Evolutionary conservation across 73 alveolate species (phyloP), one percentile per base, ranked within the genome.

Genomic region (Breviolum minutum): DNA sequence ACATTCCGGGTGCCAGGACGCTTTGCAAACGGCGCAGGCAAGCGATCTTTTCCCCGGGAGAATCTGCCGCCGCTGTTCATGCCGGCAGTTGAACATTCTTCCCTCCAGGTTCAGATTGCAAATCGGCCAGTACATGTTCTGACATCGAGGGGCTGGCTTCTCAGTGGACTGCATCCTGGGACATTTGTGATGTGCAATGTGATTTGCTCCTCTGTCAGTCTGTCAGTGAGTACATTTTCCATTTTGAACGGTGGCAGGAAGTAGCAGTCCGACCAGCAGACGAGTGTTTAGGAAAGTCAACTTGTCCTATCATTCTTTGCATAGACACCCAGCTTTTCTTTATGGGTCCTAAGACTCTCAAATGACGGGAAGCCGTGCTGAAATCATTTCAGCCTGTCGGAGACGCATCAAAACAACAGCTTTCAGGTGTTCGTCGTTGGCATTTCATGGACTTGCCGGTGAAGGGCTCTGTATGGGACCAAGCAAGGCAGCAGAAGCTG

Each of bases 351-450:
- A 40, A 40, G 54, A 40, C 54, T 40, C 54, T 40, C 54, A 40
- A 40, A 40, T 40, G 54, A 40, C 0, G 54, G 54, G 54, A 40
- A 40, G 3, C 54, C 54, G 54, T 40, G 0, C 54, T 40, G 54
- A 40, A 40, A 40, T 40, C 54, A 40, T 40, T 40, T 40, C n/a
- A n/a, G n/a, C n/a, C n/a, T n/a, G n/a, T n/a, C n/a, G n/a, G 54
- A 40, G 54, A 40, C 54, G 54, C 54, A 40, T 2, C 3, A 40
- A 40, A 40, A 40, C 54, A 40, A 40, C 54, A 40, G 54, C 54
- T 24, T 73, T 30, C 64, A 87, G 95, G 95, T 22, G 95, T 87
- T 64, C 95, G 95, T 19, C 77, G 95, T 17, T 87, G 95, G 95
- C 66, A 68, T 66, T 87, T 87, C 48, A 27, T 87, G 68, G 95